These are phyloP conservation scores for Russula abietina DNA, from an alignment of 768 basidiomycete species.

Conservation along the genomic window DNA sequence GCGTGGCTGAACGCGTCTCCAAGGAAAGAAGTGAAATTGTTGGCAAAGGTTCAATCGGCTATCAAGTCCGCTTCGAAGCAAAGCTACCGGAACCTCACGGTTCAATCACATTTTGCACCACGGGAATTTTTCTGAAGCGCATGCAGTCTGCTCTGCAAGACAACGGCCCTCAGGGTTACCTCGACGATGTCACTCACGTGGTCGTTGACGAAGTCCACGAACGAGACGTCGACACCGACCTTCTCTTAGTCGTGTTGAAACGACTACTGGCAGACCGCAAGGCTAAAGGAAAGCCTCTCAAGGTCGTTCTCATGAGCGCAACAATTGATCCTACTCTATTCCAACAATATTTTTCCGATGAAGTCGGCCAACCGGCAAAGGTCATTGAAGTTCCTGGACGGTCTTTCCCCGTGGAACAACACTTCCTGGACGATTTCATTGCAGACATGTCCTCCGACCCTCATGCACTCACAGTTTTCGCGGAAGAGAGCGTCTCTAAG, in stretches of 20 bases:
- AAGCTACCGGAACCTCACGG: slow-evolving; percentile 76
- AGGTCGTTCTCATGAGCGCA: slow-evolving; percentile 91
- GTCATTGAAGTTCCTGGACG: slow-evolving; percentile 86
- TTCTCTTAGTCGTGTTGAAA: slow-evolving; percentile 84
- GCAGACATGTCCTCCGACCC: slow-evolving; percentile 40
- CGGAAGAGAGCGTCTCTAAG: slow-evolving; percentile 60
- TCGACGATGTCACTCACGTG: slow-evolving; percentile 84
- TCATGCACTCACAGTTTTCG: slow-evolving; percentile 55
- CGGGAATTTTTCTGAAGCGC: slow-evolving; percentile 81
- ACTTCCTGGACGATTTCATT: slow-evolving; percentile 76
- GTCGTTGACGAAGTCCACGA: slow-evolving; percentile 96
- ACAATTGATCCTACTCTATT: slow-evolving; percentile 90
- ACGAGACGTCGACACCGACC: slow-evolving; percentile 88
- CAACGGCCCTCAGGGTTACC: slow-evolving; percentile 33
- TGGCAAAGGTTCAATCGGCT: slow-evolving; percentile 69
- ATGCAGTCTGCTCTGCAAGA: slow-evolving; percentile 69
- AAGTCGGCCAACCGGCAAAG: slow-evolving; percentile 51
- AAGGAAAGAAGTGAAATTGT: slow-evolving; percentile 74
- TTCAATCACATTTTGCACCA: slow-evolving; percentile 88
- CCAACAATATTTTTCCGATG: slow-evolving; percentile 77
- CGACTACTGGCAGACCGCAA: slow-evolving; percentile 71
- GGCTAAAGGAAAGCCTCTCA: slow-evolving; percentile 63
- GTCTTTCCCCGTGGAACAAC: slow-evolving; percentile 78
- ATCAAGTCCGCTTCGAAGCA: slow-evolving; percentile 87
- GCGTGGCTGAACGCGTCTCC: slow-evolving; percentile 85